Evolutionary conservation across 805 yeast genomes (phyloP).

Genomic region (Debaryomyces maramus): DNA sequence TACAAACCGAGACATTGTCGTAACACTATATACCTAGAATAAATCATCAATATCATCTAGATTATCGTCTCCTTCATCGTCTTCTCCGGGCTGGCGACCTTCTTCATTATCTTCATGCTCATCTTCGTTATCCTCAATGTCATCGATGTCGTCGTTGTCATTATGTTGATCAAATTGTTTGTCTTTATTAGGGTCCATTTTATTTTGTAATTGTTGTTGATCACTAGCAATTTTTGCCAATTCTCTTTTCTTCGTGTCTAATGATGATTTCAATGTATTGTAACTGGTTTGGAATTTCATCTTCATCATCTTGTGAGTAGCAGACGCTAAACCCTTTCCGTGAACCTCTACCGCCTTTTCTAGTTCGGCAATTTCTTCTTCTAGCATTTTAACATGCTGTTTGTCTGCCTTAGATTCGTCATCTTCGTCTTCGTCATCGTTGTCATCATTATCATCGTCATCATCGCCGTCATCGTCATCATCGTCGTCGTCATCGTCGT

Average conservation of each 20-base stretch:
- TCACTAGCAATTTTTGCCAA: constrained; percentile 38
- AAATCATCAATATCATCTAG: constrained; percentile 42
- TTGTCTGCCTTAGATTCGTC: constrained; percentile 55
- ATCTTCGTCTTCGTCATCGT: constrained; percentile 49
- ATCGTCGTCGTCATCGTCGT: constrained; percentile 52
- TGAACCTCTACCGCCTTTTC: constrained; percentile 76
- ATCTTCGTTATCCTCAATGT: constrained; percentile 28
- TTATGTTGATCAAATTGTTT: constrained; percentile 29
- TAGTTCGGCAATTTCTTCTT: constrained; percentile 83
- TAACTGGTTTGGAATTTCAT: constrained; percentile 84
- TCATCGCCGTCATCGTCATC: constrained; percentile 58
- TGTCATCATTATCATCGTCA: constrained; percentile 53
- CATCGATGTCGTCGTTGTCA: constrained; percentile 29
- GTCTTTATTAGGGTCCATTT: constrained; percentile 22
- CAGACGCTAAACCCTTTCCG: constrained; percentile 66
- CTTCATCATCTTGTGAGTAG: constrained; percentile 80
- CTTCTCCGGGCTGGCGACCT: no score
- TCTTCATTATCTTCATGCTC: constrained; percentile 32
- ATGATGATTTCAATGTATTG: constrained; percentile 72
- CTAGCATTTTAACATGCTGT: constrained; percentile 59
- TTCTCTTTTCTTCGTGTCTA: constrained; percentile 76
- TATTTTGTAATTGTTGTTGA: constrained; percentile 25
- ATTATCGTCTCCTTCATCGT: constrained; percentile 16
- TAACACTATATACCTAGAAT: constrained; percentile 17
- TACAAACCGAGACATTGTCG: neutral